Base-by-base conservation (phyloP, 1,284 basidiomycete species). In the Cryptococcus deneoformans region DNA sequence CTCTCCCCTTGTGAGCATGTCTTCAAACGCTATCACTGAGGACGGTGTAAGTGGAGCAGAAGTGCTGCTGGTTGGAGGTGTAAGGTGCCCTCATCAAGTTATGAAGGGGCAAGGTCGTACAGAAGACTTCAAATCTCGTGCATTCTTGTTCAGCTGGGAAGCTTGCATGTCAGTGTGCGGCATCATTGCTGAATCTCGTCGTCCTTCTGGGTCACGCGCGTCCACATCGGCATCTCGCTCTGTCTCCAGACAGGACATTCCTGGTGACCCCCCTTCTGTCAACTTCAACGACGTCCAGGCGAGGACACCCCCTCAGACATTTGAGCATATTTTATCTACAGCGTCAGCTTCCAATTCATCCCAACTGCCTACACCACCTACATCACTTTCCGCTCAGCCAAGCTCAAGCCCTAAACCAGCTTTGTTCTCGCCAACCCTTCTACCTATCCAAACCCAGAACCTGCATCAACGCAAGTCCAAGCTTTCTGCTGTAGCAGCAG, bases 21-120 rank as follows among this genome's bases (percentile, higher is more conserved):
- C 50, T 9, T 11, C 36, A 9, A 42, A 12, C n/a, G 24, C 54
- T 46, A 5, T 53, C 36, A 16, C 37, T 14, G 61, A 46, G 2
- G 52, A 55, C 24, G 58, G 63, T 34, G 47, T 52, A 1, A 52
- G 61, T 11, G 70, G 65, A 12, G 61, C 65, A 3, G 67, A 75
- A 47, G 62, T 63, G 1, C 48, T 75, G 1, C 54, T 73, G 5
- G 67, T 72, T 50, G 73, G 73, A 4, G 71, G 73, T 29, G 57
- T 70, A 3, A 54, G 62, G 42, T 70, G 65, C 50, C 61, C 59
- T 24, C 46, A 38, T 43, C 38, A 45, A 12, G 45, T 56, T 5
- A 44, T 56, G 8, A 50, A 20, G 42, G 14, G 52, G n/a, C 29
- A 29, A 29, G 40, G 20, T 3, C 46, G 14, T 11, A 14, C 20